phyloP scores from a whole-genome alignment of 2,329 filamentous ascomycete genomes.

The Pseudogymnoascus sp. region DNA sequence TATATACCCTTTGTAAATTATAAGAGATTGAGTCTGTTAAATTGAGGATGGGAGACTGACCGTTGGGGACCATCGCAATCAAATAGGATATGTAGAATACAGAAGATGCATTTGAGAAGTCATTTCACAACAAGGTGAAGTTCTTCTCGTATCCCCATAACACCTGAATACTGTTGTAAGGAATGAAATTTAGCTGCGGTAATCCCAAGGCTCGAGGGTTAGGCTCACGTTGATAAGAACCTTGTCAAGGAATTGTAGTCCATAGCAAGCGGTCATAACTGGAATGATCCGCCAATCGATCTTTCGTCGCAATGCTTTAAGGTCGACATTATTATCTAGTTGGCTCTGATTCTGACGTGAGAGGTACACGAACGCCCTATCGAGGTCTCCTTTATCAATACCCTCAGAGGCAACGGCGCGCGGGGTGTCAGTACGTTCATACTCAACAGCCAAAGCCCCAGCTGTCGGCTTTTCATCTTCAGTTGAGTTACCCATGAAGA shows the following conservation, averaged over 20 bases:
- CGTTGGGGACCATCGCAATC: conserved; percentile 51
- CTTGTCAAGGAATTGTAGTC: conserved; percentile 58
- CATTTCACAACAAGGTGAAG: conserved; percentile 49
- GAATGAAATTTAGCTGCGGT: neutral
- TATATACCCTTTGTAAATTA: conserved; percentile 38
- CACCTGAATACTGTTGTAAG: conserved; percentile 47
- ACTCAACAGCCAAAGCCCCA: neutral
- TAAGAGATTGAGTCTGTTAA: neutral
- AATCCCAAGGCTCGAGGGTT: neutral
- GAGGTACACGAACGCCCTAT: conserved; percentile 34
- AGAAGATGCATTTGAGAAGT: conserved; percentile 56
- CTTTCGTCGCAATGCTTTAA: conserved; percentile 42
- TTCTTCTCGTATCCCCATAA: conserved; percentile 54
- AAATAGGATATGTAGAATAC: conserved; percentile 55
- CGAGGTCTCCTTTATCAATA: conserved; percentile 27
- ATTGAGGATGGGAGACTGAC: conserved; percentile 29
- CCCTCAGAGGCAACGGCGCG: neutral
- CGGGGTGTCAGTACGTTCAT: neutral
- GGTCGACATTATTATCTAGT: conserved; percentile 29
- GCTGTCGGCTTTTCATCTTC: neutral
- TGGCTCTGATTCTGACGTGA: conserved; percentile 34
- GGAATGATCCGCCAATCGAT: conserved; percentile 53
- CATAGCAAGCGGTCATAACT: conserved; percentile 53
- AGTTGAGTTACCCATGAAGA: neutral
- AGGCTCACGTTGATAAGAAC: conserved; percentile 51